Percentiles rank a stretch among this genome's conserved stretches.
Evolutionary conservation across 306 rosid genomes (phyloP).

Genomic region (Oemleria cerasiformis): DNA sequence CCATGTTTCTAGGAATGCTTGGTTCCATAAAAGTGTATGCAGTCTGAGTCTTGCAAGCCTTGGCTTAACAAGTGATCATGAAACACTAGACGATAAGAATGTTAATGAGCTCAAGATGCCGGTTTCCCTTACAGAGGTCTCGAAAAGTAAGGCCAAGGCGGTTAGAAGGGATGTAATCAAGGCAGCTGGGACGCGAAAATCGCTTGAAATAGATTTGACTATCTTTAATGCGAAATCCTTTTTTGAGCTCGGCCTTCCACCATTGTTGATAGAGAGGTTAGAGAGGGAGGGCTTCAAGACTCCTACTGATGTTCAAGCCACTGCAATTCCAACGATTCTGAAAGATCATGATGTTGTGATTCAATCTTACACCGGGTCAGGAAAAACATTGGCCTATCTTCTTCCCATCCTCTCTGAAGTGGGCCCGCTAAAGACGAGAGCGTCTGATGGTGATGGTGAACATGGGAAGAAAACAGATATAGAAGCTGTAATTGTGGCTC

Average conservation of each 20-base stretch:
- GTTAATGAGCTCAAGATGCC: slow-evolving; percentile 33
- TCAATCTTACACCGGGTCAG: slow-evolving; percentile 96
- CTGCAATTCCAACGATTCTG: slow-evolving; percentile 76
- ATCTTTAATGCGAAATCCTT: slow-evolving; percentile 74
- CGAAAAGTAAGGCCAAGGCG: slow-evolving; percentile 42
- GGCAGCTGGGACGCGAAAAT: slow-evolving; percentile 25
- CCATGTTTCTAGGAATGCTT: slow-evolving; percentile 42
- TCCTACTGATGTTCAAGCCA: slow-evolving; percentile 88
- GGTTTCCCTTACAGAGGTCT: slow-evolving; percentile 33
- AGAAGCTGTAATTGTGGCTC: slow-evolving; percentile 84
- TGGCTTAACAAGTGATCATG: slow-evolving; percentile 40
- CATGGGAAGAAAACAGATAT: slow-evolving; percentile 60
- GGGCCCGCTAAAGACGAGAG: slow-evolving; percentile 52
- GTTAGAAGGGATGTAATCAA: slow-evolving; percentile 37
- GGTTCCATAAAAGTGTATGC: slow-evolving; percentile 43
- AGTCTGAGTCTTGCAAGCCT: slow-evolving; percentile 51
- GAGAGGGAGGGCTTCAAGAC: slow-evolving; percentile 66
- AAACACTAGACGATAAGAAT: slow-evolving; percentile 30
- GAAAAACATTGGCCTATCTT: slow-evolving; percentile 85
- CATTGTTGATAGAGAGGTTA: slow-evolving; percentile 56
- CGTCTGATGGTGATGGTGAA: slow-evolving; percentile 33
- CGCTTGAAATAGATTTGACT: slow-evolving; percentile 45
- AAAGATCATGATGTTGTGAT: slow-evolving; percentile 71
- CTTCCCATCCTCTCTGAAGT: slow-evolving; percentile 72
- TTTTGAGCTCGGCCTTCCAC: slow-evolving; percentile 78